Conservation (phyloP, 768 basidiomycete genomes). For the Russula lepida region DNA sequence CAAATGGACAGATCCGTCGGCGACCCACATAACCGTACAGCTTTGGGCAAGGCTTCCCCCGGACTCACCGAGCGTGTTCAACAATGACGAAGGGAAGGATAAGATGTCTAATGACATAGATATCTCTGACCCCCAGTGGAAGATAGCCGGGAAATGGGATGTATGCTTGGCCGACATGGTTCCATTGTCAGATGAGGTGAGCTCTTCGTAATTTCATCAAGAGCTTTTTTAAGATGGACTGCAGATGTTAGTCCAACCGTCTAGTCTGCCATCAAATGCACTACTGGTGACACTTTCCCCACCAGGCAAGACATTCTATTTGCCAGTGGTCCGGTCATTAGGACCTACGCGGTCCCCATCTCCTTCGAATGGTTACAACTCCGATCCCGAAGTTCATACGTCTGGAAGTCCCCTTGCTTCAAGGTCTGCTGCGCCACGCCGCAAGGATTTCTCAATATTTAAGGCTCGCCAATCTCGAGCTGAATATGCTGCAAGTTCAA, state of each 20-base stretch:
- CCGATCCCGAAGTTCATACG: conserved; percentile 57
- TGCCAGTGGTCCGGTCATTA: conserved; percentile 33
- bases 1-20: conserved; percentile 45
- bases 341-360: conserved; percentile 40
- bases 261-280: conserved; percentile 61
- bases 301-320: conserved; percentile 49
- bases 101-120: conserved; percentile 12
- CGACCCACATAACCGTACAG: conserved; percentile 44
- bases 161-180: conserved; percentile 50
- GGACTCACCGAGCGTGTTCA: conserved; percentile 1
- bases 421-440: conserved; percentile 3
- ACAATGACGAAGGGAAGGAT: conserved; percentile 15
- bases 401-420: conserved; percentile 20
- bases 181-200: conserved; percentile 54
- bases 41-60: conserved; percentile 42
- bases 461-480: conserved; percentile 17
- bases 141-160: conserved; percentile 57
- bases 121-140: conserved; percentile 41
- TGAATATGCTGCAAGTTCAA: conserved; percentile 39
- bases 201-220: conserved; percentile 25
- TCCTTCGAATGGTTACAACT: conserved; percentile 56
- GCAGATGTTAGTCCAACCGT: conserved; percentile 34
- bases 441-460: conserved; percentile 7
- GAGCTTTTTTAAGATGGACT: background rate
- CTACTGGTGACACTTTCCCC: conserved; percentile 59